Evolutionary conservation across 2,329 filamentous ascomycete genomes (phyloP).

Genomic region (Fusarium tjaetaba): DNA sequence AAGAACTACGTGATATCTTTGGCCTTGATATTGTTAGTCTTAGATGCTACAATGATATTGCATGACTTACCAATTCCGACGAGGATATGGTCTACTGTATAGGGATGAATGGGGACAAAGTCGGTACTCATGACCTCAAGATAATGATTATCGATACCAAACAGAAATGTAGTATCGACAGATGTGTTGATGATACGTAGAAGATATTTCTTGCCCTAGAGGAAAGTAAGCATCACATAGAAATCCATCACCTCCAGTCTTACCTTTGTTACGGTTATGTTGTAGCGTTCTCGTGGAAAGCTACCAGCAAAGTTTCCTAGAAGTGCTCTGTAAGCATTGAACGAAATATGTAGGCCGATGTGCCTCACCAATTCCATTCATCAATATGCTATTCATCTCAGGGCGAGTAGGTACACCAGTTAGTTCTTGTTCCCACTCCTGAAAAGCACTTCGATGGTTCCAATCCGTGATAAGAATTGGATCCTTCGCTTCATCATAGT

Average conservation of each 20-base stretch:
- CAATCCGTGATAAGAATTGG: constrained; percentile 8
- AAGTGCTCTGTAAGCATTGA: not conserved
- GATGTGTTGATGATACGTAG: constrained; percentile 2
- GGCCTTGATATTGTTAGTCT: not conserved
- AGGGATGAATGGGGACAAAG: not conserved
- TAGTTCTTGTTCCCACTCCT: constrained; percentile 3
- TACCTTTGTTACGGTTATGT: constrained; percentile 5
- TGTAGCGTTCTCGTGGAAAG: constrained; percentile 1
- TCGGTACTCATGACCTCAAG: not conserved
- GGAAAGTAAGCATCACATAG: no score
- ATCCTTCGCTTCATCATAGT: not conserved
- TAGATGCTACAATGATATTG: not conserved
- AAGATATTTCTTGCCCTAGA: not conserved
- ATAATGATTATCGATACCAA: not conserved
- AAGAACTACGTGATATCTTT: not conserved
- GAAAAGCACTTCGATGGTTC: constrained; percentile 12
- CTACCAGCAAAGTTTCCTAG: constrained; percentile 3
- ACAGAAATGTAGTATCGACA: not conserved
- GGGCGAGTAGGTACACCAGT: not conserved
- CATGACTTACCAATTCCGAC: not conserved
- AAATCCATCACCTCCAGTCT: not conserved
- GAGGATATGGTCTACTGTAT: not conserved
- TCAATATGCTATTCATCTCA: constrained; percentile 9
- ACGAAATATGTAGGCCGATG: no score
- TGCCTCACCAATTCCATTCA: not conserved